Evolutionary conservation across 1,139 yeast genomes (phyloP).

Genomic region (Wickerhamiella pararugosa): DNA sequence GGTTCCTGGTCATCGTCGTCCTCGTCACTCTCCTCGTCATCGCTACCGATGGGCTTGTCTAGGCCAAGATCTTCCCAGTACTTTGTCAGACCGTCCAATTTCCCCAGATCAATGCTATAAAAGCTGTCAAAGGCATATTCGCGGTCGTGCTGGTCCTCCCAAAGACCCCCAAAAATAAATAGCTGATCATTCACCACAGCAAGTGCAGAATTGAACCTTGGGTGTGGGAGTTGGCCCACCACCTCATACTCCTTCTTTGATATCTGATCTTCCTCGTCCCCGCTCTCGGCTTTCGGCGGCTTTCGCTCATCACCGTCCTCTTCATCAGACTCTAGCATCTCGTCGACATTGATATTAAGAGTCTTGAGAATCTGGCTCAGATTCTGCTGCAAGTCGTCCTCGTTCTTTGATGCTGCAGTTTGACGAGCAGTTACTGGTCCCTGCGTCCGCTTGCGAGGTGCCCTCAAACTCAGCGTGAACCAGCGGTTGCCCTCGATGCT

Average conservation of each 20-base stretch:
- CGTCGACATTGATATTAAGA: slow-evolving; percentile 45
- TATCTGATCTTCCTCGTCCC: slow-evolving; percentile 26
- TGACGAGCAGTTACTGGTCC: slow-evolving; percentile 19
- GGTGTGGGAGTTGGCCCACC: slow-evolving; percentile 56
- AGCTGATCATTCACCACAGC: slow-evolving; percentile 75
- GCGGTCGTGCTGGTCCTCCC: slow-evolving; percentile 64
- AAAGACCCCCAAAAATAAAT: slow-evolving; percentile 84
- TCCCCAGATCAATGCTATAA: slow-evolving; percentile 73
- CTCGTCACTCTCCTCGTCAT: slow-evolving; percentile 36
- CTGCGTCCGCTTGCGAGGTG: slow-evolving; percentile 32
- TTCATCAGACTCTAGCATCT: slow-evolving; percentile 31
- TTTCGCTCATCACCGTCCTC: slow-evolving; percentile 8
- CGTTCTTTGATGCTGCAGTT: slow-evolving; percentile 26
- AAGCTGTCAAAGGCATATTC: slow-evolving; percentile 76
- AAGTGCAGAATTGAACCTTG: slow-evolving; percentile 74
- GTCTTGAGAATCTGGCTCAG: slow-evolving; percentile 61
- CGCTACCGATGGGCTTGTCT: slow-evolving; percentile 40
- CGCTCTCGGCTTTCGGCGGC: slow-evolving; percentile 17
- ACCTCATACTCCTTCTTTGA: slow-evolving; percentile 39
- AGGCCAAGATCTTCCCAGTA: slow-evolving; percentile 71
- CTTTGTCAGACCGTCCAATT: slow-evolving; percentile 74
- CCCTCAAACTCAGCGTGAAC: slow-evolving; percentile 59
- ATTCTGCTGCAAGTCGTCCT: slow-evolving; percentile 70
- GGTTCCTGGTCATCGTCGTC: slow-evolving; percentile 35
- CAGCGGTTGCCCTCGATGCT: slow-evolving; percentile 81